Evolutionary conservation across 345 rosid genomes (phyloP).

Genomic region (Lumnitzera racemosa): DNA sequence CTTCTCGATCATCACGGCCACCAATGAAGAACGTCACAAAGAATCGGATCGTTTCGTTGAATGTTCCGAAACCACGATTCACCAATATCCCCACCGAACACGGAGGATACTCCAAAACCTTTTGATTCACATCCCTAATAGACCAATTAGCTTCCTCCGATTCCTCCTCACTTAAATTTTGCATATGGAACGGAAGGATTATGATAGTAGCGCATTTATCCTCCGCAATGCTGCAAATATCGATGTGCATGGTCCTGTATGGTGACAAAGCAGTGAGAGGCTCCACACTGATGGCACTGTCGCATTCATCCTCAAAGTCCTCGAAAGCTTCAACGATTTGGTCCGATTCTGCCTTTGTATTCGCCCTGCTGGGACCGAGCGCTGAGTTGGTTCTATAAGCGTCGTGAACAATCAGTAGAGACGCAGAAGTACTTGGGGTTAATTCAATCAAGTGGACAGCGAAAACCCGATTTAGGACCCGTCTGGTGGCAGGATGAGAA

Average conservation of each 20-base stretch:
- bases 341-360: conserved; percentile 20
- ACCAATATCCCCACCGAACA: conserved; percentile 63
- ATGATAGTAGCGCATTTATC: conserved; percentile 45
- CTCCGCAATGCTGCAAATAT: conserved; percentile 48
- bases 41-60: not conserved
- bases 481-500: conserved; percentile 33
- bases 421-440: conserved; percentile 22
- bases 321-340: conserved; percentile 27
- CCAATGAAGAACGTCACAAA: conserved; percentile 43
- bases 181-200: conserved; percentile 52
- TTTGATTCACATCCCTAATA: conserved; percentile 35
- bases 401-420: conserved; percentile 51
- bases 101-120: conserved; percentile 45
- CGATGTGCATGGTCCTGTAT: conserved; percentile 51
- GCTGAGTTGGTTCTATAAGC: conserved; percentile 8
- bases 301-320: conserved; percentile 17
- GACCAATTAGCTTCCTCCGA: conserved; percentile 31
- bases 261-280: conserved; percentile 50
- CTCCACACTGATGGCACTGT: conserved; percentile 18
- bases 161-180: conserved; percentile 20
- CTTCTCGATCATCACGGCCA: conserved; percentile 67
- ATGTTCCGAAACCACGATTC: conserved; percentile 46
- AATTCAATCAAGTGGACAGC: conserved; percentile 56
- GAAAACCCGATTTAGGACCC: conserved; percentile 26
- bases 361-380: conserved; percentile 5